These are phyloP conservation scores for Puccinia triticina DNA, from an alignment of 1,284 basidiomycete genomes.

Conservation along the genomic window DNA sequence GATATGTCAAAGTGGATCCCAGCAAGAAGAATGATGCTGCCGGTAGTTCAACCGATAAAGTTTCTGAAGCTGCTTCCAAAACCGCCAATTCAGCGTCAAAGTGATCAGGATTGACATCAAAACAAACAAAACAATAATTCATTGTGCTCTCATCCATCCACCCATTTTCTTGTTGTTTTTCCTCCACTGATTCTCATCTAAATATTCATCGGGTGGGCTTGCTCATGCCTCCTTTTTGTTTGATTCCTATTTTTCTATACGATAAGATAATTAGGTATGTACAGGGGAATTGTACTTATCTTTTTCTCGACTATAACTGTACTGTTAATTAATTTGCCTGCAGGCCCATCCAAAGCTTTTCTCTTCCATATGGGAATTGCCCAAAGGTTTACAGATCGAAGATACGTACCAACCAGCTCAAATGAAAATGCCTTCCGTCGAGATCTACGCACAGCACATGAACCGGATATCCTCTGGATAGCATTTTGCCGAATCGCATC, in stretches of 20 bases:
- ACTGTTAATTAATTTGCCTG: neutral
- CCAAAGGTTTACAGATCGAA: no score
- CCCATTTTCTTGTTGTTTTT: neutral
- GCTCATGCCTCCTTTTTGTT: neutral
- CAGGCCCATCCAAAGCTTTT: no score
- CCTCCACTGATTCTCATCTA: neutral
- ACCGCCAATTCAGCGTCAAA: neutral
- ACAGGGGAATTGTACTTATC: neutral
- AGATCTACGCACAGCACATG: no score
- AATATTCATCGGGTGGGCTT: neutral
- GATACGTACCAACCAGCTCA: no score
- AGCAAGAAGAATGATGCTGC: constrained; percentile 19
- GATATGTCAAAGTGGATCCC: constrained; percentile 51
- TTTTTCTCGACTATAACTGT: neutral
- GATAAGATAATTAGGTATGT: neutral
- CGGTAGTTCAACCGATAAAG: neutral
- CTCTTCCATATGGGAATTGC: no score
- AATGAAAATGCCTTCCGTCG: no score
- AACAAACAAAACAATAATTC: no score
- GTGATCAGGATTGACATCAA: neutral
- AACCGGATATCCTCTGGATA: no score
- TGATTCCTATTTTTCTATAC: neutral
- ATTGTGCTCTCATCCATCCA: no score
- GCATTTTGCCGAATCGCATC: no score
- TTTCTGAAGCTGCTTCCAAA: neutral